Evolutionary conservation across 2,329 filamentous ascomycete genomes (phyloP).

Genomic region (Alternaria sp.): DNA sequence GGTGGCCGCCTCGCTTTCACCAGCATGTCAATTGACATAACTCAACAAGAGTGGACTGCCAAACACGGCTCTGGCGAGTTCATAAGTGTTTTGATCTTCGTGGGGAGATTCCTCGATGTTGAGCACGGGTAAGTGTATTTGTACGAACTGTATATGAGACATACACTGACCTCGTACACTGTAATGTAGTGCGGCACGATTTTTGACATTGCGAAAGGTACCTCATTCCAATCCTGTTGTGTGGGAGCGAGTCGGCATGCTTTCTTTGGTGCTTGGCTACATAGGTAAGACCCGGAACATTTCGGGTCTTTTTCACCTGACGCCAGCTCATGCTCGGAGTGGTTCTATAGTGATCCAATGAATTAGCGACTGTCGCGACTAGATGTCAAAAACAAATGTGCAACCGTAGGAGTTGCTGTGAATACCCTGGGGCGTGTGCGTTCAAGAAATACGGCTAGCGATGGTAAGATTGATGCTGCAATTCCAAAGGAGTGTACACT

Average conservation of each 20-base stretch:
- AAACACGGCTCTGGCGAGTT: conserved; percentile 12
- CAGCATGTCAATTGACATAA: conserved; percentile 11
- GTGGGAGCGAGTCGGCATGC: conserved; percentile 17
- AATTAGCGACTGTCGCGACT: background rate
- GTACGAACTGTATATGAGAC: background rate
- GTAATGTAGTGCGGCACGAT: background rate
- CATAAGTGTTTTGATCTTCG: conserved; percentile 16
- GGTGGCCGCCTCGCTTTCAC: conserved; percentile 6
- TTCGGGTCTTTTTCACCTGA: background rate
- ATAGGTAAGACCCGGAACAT: background rate
- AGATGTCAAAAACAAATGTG: background rate
- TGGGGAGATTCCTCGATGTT: conserved; percentile 2
- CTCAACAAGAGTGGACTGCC: conserved; percentile 6
- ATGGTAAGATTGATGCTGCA: background rate
- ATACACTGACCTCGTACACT: background rate
- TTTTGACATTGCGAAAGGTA: conserved; percentile 12
- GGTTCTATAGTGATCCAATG: background rate
- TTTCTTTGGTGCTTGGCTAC: conserved; percentile 3
- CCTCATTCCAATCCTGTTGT: background rate
- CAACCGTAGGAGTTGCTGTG: background rate
- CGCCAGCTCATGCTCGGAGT: background rate
- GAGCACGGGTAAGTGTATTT: background rate
- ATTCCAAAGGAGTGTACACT: background rate
- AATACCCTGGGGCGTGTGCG: background rate
- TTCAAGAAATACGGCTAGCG: background rate